Conservation (phyloP, 2,329 filamentous ascomycete genomes). For the Penicillium oxalicum region DNA sequence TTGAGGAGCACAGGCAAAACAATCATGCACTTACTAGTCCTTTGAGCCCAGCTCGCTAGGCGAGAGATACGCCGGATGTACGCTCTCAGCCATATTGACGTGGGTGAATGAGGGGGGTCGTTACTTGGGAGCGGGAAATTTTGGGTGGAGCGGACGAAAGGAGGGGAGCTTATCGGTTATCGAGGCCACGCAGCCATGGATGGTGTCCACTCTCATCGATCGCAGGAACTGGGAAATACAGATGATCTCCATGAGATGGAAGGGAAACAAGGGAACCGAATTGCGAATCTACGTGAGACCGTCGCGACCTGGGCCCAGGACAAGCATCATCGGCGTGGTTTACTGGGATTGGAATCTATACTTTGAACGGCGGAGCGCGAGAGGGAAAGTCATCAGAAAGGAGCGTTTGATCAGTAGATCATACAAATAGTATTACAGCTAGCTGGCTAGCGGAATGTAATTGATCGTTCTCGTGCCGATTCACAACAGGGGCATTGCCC, state of each 20-base stretch:
- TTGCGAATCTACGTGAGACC: too few relatives aligned
- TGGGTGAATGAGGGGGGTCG: neutral
- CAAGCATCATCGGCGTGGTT: too few relatives aligned
- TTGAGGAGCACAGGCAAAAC: neutral
- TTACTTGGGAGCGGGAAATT: constrained; percentile 14
- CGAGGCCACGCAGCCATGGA: neutral
- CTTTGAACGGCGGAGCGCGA: neutral
- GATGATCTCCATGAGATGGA: constrained; percentile 1
- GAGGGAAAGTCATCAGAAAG: constrained; percentile 1
- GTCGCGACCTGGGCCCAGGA: too few relatives aligned
- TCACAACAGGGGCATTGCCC: too few relatives aligned
- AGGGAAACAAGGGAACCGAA: neutral
- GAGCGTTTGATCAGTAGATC: constrained; percentile 6
- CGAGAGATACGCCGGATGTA: constrained; percentile 60
- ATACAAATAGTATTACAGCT: constrained; percentile 33
- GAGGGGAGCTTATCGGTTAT: constrained; percentile 15
- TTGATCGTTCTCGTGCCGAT: constrained; percentile 5
- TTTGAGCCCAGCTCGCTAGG: constrained; percentile 81
- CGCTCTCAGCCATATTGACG: constrained; percentile 20
- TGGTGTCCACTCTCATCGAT: too few relatives aligned
- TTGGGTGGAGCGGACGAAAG: constrained; percentile 1
- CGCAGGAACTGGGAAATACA: too few relatives aligned
- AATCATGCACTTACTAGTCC: constrained; percentile 63
- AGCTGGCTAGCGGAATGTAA: constrained; percentile 14
- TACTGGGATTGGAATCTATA: too few relatives aligned